Percentiles rank a stretch among this genome's conserved stretches.
phyloP scores from a whole-genome alignment of 1,139 yeast genomes.

The Chernovozyma aurita region DNA sequence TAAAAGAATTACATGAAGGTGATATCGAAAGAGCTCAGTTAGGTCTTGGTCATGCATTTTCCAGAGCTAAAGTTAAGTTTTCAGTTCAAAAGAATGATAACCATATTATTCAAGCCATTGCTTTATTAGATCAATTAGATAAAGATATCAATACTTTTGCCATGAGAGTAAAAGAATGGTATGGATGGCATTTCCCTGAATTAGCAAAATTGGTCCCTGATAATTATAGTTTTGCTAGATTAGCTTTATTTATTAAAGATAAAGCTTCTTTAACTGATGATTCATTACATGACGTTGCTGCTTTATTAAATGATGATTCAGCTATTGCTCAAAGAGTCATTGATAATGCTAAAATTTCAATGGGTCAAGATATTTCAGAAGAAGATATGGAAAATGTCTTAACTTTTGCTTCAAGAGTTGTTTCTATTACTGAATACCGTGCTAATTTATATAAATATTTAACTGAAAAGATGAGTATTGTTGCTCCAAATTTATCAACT shows the following conservation, averaged over 20 bases:
- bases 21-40: conserved; percentile 97
- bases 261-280: conserved; percentile 81
- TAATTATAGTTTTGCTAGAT: conserved; percentile 81
- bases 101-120: conserved; percentile 98
- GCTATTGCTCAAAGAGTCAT: conserved; percentile 90
- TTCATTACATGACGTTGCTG: conserved; percentile 84
- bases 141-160: conserved; percentile 96
- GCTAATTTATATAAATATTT: conserved; percentile 86
- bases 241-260: conserved; percentile 80
- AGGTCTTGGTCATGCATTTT: conserved; percentile 98
- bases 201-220: conserved; percentile 95
- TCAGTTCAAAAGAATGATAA: conserved; percentile 97
- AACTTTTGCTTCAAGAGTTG: conserved; percentile 90
- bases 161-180: conserved; percentile 99
- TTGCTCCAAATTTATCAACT: conserved; percentile 95
- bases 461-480: conserved; percentile 93
- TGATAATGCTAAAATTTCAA: conserved; percentile 86
- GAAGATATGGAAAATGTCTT: conserved; percentile 81
- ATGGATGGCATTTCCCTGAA: conserved; percentile 99
- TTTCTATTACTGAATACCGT: conserved; percentile 92
- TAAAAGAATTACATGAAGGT: conserved; percentile 90
- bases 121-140: conserved; percentile 92
- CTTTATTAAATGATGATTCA: conserved; percentile 86
- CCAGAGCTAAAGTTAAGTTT: conserved; percentile 98
- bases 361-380: conserved; percentile 97